phyloP scores from a whole-genome alignment of 2,329 filamentous ascomycete genomes.

The Ambrosiella xylebori region DNA sequence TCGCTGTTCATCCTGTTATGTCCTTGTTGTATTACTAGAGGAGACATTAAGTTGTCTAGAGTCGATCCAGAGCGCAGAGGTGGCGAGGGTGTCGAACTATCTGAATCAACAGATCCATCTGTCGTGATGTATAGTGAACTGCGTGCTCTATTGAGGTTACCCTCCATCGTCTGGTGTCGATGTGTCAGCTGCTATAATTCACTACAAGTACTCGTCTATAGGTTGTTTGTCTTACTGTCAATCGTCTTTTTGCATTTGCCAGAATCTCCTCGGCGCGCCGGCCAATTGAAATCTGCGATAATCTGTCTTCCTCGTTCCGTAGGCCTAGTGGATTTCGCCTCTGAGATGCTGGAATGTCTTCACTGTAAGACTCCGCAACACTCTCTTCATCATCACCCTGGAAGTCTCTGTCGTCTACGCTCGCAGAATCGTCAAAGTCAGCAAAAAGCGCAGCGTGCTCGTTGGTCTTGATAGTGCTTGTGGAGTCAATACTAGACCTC shows the following conservation, averaged over 20 bases:
- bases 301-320: slow-evolving; percentile 35
- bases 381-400: slow-evolving; percentile 53
- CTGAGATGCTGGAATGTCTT: slow-evolving; percentile 24
- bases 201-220: slow-evolving; percentile 15
- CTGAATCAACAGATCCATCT: slow-evolving; percentile 22
- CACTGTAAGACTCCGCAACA: slow-evolving; percentile 38
- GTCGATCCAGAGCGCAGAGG: slow-evolving; percentile 23
- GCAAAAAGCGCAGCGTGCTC: slow-evolving; percentile 33
- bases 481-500: slow-evolving; percentile 40
- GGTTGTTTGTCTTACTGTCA: slow-evolving; percentile 47
- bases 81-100: slow-evolving; percentile 36
- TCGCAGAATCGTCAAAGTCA: slow-evolving; percentile 45
- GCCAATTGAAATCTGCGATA: slow-evolving; percentile 60
- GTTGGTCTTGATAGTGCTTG: slow-evolving; percentile 39
- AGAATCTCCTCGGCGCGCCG: slow-evolving; percentile 77
- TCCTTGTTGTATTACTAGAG: slow-evolving; percentile 17
- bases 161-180: slow-evolving; percentile 64
- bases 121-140: slow-evolving; percentile 40
- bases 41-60: slow-evolving; percentile 14
- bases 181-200: not conserved
- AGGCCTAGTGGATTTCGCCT: slow-evolving; percentile 15
- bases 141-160: slow-evolving; percentile 66
- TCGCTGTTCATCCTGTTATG: slow-evolving; percentile 48
- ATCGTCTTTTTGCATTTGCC: slow-evolving; percentile 74
- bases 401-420: slow-evolving; percentile 47